Evolutionary conservation across 1,284 basidiomycete species (phyloP).

Genomic region (Cryptococcus maquisensis): DNA sequence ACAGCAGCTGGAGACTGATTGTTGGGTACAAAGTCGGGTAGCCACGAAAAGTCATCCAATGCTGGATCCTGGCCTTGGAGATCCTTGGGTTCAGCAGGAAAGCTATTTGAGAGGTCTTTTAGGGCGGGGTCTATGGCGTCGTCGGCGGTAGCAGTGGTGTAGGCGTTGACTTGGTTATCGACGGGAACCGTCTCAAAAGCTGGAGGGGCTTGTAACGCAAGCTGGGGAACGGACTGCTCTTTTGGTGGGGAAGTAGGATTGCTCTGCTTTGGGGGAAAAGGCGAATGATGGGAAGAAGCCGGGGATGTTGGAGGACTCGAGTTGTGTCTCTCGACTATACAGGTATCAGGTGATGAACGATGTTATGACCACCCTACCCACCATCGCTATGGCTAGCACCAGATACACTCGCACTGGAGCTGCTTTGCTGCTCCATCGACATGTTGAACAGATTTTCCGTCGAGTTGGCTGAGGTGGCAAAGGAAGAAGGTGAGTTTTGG

Average conservation of each 20-base stretch:
- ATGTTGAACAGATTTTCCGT: not conserved
- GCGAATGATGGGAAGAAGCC: not conserved
- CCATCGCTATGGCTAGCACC: not conserved
- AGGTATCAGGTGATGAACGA: not conserved
- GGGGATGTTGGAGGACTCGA: not conserved
- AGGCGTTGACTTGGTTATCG: not conserved
- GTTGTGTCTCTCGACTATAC: not conserved
- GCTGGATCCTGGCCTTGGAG: not conserved
- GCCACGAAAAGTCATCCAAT: not conserved
- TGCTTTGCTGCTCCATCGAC: not conserved
- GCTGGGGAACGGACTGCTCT: not conserved
- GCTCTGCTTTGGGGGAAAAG: not conserved
- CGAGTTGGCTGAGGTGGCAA: not conserved
- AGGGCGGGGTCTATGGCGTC: not conserved
- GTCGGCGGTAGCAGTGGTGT: not conserved
- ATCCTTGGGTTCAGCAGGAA: not conserved
- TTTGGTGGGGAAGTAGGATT: not conserved
- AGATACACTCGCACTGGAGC: not conserved
- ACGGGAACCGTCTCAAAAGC: not conserved
- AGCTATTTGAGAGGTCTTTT: not conserved
- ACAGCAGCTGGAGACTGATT: not conserved
- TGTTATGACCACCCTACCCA: not conserved
- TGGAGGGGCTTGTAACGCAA: not conserved
- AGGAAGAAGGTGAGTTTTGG: not conserved
- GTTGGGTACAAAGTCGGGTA: not conserved